Evolutionary conservation across 139 green algal genomes (phyloP).

Genomic region (Penium margaritaceum): DNA sequence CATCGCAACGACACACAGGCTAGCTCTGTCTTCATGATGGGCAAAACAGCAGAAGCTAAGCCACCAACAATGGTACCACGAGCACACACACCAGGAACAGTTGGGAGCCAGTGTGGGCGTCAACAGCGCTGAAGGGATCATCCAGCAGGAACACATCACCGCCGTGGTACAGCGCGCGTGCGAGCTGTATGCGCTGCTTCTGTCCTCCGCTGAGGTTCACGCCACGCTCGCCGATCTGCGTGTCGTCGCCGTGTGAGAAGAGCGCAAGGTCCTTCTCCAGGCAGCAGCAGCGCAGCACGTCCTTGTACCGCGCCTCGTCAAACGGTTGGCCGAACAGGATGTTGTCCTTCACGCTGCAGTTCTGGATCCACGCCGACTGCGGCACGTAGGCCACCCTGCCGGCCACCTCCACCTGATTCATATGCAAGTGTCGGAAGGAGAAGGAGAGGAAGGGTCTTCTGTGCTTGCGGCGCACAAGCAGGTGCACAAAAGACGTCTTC

Average conservation of each 20-base stretch:
- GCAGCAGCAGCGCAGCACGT: slow-evolving; percentile 16
- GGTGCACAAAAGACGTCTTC: too few species aligned
- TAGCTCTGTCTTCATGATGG: too few species aligned
- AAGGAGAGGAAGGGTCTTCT: not conserved
- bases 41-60: too few species aligned
- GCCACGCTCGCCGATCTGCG: slow-evolving; percentile 59
- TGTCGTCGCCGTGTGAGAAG: slow-evolving; percentile 55
- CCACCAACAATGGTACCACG: too few species aligned
- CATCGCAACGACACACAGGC: too few species aligned
- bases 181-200: slow-evolving; percentile 52
- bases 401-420: slow-evolving; percentile 24
- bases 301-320: slow-evolving; percentile 10
- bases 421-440: not conserved
- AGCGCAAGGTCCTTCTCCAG: slow-evolving; percentile 42
- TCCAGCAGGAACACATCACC: slow-evolving; percentile 43
- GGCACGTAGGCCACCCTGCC: slow-evolving; percentile 19
- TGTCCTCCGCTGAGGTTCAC: slow-evolving; percentile 56
- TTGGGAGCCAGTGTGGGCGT: slow-evolving; percentile 34
- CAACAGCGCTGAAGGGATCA: slow-evolving; percentile 47
- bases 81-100: slow-evolving; percentile 53
- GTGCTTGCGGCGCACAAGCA: too few species aligned
- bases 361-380: slow-evolving; percentile 35
- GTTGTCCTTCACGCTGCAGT: slow-evolving; percentile 21
- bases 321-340: slow-evolving; percentile 39
- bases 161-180: slow-evolving; percentile 63